These are phyloP conservation scores for Entomortierella parvispora DNA, from an alignment of 192 early-diverging fungal genomes.

Conservation along the genomic window DNA sequence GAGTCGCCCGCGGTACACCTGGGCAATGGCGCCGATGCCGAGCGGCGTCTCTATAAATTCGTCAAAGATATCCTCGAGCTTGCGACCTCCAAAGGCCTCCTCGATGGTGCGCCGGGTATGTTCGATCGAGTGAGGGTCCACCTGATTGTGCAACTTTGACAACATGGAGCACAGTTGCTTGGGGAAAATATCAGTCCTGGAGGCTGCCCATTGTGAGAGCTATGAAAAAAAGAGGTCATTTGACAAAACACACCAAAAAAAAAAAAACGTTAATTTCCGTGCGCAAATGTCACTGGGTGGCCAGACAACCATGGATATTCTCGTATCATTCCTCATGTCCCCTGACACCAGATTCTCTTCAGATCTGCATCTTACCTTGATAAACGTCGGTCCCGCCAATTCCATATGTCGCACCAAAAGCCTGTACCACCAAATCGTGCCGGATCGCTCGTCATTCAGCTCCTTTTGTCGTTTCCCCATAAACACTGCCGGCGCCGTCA, in stretches of 20 bases:
- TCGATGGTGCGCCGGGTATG: constrained; percentile 74
- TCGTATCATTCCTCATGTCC: not conserved
- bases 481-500: constrained; percentile 66
- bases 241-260: not conserved
- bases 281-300: too few relatives aligned
- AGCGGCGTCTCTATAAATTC: constrained; percentile 79
- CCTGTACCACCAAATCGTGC: constrained; percentile 87
- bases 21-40: constrained; percentile 96
- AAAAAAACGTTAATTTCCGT: not conserved
- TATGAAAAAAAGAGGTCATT: constrained; percentile 28
- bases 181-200: constrained; percentile 88
- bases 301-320: too few relatives aligned
- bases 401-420: constrained; percentile 84
- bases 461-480: constrained; percentile 61
- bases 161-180: constrained; percentile 78
- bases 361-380: constrained; percentile 71
- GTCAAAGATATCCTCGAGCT: constrained; percentile 81
- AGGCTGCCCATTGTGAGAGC: constrained; percentile 94
- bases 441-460: constrained; percentile 60
- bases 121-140: constrained; percentile 77
- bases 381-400: constrained; percentile 92
- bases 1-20: constrained; percentile 69
- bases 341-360: not conserved
- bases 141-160: constrained; percentile 83
- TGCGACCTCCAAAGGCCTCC: constrained; percentile 68